A percentile compares a stretch with the other conserved stretches of the same genome.
These are phyloP conservation scores for Fraxinus sp. DNA, from an alignment of 305 asterid species.

Conservation along the genomic window DNA sequence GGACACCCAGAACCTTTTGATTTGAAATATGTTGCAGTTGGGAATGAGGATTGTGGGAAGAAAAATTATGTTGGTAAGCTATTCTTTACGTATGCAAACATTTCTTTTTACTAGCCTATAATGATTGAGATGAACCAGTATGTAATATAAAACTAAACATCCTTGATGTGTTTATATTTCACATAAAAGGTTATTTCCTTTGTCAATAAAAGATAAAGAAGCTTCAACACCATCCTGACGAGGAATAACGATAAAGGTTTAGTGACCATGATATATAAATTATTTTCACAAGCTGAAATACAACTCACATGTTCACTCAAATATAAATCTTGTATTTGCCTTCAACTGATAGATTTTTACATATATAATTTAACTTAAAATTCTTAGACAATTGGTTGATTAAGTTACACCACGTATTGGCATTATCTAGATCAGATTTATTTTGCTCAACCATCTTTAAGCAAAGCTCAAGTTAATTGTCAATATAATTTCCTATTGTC, in stretches of 20 bases:
- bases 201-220: neutral
- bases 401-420: neutral
- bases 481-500: neutral
- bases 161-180: neutral
- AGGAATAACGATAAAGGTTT: neutral
- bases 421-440: neutral
- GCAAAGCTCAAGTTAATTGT: neutral
- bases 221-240: neutral
- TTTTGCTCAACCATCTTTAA: neutral
- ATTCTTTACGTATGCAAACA: neutral
- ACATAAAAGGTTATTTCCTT: neutral
- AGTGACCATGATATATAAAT: neutral
- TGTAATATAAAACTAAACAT: neutral
- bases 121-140: neutral
- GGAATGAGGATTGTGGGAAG: conserved; percentile 93
- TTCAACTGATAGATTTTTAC: neutral
- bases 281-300: neutral
- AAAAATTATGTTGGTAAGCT: conserved; percentile 64
- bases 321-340: neutral
- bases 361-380: neutral
- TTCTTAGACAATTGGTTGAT: neutral
- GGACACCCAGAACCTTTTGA: conserved; percentile 92
- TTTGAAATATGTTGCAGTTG: conserved; percentile 84
- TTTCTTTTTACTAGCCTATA: neutral
- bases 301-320: neutral